Conservation (phyloP, 2,329 filamentous ascomycete genomes). For the Penicillium janthinellum region DNA sequence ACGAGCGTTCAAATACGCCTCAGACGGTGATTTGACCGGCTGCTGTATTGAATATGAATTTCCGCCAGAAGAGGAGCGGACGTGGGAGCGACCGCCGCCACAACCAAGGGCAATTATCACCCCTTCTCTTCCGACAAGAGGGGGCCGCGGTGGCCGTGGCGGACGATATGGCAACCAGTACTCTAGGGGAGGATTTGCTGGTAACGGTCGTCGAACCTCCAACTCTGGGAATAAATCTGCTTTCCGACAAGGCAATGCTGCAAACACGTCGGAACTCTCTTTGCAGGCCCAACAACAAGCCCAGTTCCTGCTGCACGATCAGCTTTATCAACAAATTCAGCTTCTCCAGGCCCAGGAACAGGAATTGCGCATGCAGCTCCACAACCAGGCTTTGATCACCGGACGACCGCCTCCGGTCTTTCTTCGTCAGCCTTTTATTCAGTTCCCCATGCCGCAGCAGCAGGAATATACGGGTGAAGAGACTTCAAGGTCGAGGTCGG, state of each 20-base stretch:
- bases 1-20: constrained; percentile 80
- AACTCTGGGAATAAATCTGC: constrained; percentile 52
- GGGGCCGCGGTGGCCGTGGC: constrained; percentile 53
- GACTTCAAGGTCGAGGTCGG: constrained; percentile 39
- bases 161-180: constrained; percentile 52
- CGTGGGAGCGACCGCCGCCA: constrained; percentile 59
- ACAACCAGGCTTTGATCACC: constrained; percentile 48
- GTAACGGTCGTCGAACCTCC: constrained; percentile 56
- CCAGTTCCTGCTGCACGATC: constrained; percentile 51
- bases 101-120: constrained; percentile 59
- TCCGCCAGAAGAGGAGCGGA: constrained; percentile 73
- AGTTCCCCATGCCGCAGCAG: constrained; percentile 43
- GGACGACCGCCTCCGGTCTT: constrained; percentile 43
- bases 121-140: constrained; percentile 47
- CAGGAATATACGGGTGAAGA: constrained; percentile 40
- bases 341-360: constrained; percentile 54
- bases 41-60: constrained; percentile 88
- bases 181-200: constrained; percentile 49
- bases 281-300: constrained; percentile 49
- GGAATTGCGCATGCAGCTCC: constrained; percentile 50
- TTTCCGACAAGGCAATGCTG: constrained; percentile 40
- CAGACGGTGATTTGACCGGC: constrained; percentile 74
- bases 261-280: constrained; percentile 41
- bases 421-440: constrained; percentile 46
- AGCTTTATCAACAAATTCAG: constrained; percentile 53